Evolutionary conservation across 352 stramenopile species (phyloP), one percentile per base, ranked within the genome.

Genomic region (Phytophthora cajani): DNA sequence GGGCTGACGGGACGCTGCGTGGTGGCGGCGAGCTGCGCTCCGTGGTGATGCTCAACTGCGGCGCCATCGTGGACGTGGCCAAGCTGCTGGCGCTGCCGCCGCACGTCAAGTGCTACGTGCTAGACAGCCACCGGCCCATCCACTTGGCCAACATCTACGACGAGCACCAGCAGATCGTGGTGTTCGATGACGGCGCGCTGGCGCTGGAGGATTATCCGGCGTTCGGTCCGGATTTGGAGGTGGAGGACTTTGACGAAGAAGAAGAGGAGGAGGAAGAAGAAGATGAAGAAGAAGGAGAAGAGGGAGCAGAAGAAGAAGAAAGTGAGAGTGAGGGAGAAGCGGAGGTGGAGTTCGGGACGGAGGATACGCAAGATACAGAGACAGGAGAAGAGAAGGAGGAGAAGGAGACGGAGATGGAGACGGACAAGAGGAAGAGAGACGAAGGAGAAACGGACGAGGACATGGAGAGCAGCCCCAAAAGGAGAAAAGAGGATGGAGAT

Each of bases 71-170:
- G 27, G 97, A 99, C 75, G 79, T 99, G 7, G 81, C 87, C 21
- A 81, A 88, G 73, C 72, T 98, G 32, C 82, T 98, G 62, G 74
- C 81, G 58, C 74, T 94, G 21, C 81, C 86, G 21, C 57, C 69
- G 12, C 60, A 80, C 38, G 75, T 94, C 10, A 93, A 88, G 51
- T 93, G 94, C 42, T 99, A 99, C 81, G 91, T 99, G 8, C 85
- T 99, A 52, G 97, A 99, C 82, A 97, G 87, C 64, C 95, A 98
- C 72, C 84, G 97, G 1, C 97, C 97, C 9, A 92, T 99, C 51
- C 97, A 99, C 80, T 87, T 99, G 67, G 89, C 94, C 12, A 99
- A 99, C 78, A 90, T 99, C 27, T 97, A 99, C 79, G 84, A 95
- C 46, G 67, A 81, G 23, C 78, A 83, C 58, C 82, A 92, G 67